Conservation (phyloP, 169 alveolate species). For the Plasmodium vivax region DNA sequence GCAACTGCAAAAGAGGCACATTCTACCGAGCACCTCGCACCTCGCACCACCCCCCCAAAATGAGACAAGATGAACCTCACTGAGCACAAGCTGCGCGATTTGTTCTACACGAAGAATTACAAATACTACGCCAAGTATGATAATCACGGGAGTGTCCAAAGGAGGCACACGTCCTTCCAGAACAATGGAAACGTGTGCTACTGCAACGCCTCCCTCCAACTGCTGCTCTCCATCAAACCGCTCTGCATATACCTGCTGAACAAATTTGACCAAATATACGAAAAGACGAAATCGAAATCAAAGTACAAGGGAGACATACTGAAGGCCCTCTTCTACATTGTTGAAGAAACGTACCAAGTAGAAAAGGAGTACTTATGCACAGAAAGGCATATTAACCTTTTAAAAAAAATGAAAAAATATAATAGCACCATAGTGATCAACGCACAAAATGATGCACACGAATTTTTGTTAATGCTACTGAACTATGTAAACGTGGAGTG, state of each 20-base stretch:
- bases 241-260: conserved; percentile 51
- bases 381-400: conserved; percentile 57
- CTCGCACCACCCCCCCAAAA: neutral
- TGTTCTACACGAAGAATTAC: conserved; percentile 28
- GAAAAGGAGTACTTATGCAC: conserved; percentile 21
- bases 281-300: conserved; percentile 43
- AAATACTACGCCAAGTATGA: conserved; percentile 46
- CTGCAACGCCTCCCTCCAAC: conserved; percentile 68
- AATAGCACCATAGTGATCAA: conserved; percentile 31
- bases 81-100: conserved; percentile 21
- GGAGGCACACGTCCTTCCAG: conserved; percentile 37
- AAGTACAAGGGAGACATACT: conserved; percentile 68
- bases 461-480: conserved; percentile 36
- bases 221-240: conserved; percentile 61
- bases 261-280: conserved; percentile 18
- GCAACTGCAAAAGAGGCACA: neutral
- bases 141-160: conserved; percentile 20
- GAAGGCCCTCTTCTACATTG: conserved; percentile 24
- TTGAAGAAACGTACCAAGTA: conserved; percentile 31
- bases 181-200: conserved; percentile 67
- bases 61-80: conserved; percentile 66
- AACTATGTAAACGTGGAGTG: conserved; percentile 67
- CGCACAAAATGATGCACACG: conserved; percentile 75
- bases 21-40: neutral
- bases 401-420: conserved; percentile 62